These are phyloP conservation scores for Golubevia sp. DNA, from an alignment of 1,284 basidiomycete genomes.

Conservation along the genomic window DNA sequence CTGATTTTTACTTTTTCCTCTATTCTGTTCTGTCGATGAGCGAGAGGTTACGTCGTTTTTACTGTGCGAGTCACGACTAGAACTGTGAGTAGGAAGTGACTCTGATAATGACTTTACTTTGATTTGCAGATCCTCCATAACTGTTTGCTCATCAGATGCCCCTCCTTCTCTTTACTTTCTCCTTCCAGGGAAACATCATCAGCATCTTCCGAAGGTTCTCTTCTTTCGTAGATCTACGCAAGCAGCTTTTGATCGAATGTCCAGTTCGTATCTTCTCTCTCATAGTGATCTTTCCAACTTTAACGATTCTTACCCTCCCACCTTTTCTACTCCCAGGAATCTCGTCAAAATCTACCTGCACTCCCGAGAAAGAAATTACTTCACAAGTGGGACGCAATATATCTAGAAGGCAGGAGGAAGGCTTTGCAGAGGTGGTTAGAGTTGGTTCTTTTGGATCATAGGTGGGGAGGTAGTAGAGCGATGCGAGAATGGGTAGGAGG, in stretches of 20 bases:
- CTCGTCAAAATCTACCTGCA: not conserved
- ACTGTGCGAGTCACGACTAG: conserved; percentile 34
- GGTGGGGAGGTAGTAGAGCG: conserved; percentile 31
- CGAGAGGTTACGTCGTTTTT: conserved; percentile 46
- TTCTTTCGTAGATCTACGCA: conserved; percentile 26
- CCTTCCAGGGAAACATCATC: conserved; percentile 21
- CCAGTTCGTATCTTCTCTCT: conserved; percentile 9
- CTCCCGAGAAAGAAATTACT: conserved; percentile 35
- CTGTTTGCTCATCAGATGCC: not conserved
- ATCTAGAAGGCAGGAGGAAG: conserved; percentile 40
- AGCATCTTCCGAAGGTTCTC: conserved; percentile 27
- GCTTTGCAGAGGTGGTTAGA: conserved; percentile 47
- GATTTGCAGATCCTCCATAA: too few species aligned
- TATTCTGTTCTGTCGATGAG: too few species aligned
- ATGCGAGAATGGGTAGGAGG: conserved; percentile 27
- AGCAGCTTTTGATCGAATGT: conserved; percentile 2
- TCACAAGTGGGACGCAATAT: conserved; percentile 41
- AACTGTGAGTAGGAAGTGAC: conserved; percentile 12
- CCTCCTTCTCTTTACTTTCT: not conserved
- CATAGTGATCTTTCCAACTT: not conserved
- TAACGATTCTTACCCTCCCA: not conserved
- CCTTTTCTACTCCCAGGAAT: not conserved
- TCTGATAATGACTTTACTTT: not conserved
- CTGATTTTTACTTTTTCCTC: too few species aligned
- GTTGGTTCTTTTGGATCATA: conserved; percentile 26